phyloP scores from a whole-genome alignment of 768 basidiomycete genomes.

The Kockovaella imperatae region DNA sequence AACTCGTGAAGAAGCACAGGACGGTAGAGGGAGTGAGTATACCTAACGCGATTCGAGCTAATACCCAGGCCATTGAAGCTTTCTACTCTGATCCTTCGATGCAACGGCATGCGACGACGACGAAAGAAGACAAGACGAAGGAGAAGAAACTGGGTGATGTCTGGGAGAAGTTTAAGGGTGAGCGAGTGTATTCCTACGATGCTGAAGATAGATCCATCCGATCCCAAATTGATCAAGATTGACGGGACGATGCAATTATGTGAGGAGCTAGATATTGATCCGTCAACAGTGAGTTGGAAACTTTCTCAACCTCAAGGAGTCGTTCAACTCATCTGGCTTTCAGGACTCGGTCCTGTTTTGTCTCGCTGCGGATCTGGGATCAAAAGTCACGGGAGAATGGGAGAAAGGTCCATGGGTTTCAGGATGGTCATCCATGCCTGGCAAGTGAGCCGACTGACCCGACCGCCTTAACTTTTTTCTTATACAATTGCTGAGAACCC shows the following conservation, averaged over 20 bases:
- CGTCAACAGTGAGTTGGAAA: slow-evolving; percentile 27
- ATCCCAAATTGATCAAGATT: slow-evolving; percentile 40
- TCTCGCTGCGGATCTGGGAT: slow-evolving; percentile 42
- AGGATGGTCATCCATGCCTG: slow-evolving; percentile 32
- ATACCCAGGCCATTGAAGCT: slow-evolving; percentile 35
- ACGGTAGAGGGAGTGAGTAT: slow-evolving; percentile 36
- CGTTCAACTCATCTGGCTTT: background rate
- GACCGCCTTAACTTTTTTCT: background rate
- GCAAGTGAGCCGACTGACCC: slow-evolving; percentile 21
- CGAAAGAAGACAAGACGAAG: slow-evolving; percentile 14
- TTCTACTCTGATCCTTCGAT: slow-evolving; percentile 33
- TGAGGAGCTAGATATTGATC: slow-evolving; percentile 41
- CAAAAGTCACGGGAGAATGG: slow-evolving; percentile 42
- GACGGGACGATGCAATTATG: slow-evolving; percentile 43
- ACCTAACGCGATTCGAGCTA: background rate
- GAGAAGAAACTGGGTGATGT: slow-evolving; percentile 43
- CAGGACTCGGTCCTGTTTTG: slow-evolving; percentile 45
- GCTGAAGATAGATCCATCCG: slow-evolving; percentile 17
- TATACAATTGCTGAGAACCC: background rate
- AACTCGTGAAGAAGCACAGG: slow-evolving; percentile 40
- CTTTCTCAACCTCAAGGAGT: background rate
- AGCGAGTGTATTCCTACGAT: slow-evolving; percentile 2
- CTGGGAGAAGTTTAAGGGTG: slow-evolving; percentile 44
- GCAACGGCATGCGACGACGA: slow-evolving; percentile 21
- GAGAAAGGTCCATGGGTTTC: slow-evolving; percentile 37